Base-by-base conservation (phyloP, 2,329 filamentous ascomycete genomes). In the Chrysoporthe deuterocubensis region DNA sequence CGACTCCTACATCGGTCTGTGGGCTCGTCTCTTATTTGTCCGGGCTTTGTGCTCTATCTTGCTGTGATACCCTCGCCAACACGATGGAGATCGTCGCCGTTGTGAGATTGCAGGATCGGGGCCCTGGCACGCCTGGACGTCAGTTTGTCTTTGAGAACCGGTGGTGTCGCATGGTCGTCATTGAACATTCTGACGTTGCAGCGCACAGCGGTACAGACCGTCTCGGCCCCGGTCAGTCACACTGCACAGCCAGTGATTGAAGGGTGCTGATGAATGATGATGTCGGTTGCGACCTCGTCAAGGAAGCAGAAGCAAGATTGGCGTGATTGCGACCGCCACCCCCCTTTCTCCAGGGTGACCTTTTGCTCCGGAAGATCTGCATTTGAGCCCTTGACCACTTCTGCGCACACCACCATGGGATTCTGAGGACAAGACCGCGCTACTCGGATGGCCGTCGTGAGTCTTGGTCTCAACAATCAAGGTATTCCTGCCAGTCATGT, bases 111-210 rank as follows among this genome's bases (percentile, higher is more conserved):
- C 50, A 54, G 50, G 26, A 54, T 32, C 26, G 5, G 11, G 26
- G 50, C 50, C 50, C 50, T 54, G 50, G 50, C 26, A 54, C 32
- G 50, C 21, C 26, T 32, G 50, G 21, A 54, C 50, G 50, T 34
- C 50, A 32, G 21, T 54, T 8, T 54, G 50, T 54, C 50, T 54
- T 21, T 34, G n/a, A 34, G 26, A 11, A 54, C 26, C 50, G 21
- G 1, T 54, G 26, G 50, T 32, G 7, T 26, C 14, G 32, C 2
- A 32, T 8, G 18, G 9, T 54, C 14, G 13, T 21, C 21, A 26
- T 5, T 34, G 26, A 54, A 54, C 13, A 21, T 54, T 54, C 26
- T 26, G 26, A 26, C 26, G 21, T 21, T 32, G 26, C 50, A 5
- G n/a, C 44, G 18, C 44, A 48, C 44, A 6, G 16, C 16, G 7